phyloP scores from a whole-genome alignment of 1,139 yeast genomes.

The Saccharomyces hybrid region DNA sequence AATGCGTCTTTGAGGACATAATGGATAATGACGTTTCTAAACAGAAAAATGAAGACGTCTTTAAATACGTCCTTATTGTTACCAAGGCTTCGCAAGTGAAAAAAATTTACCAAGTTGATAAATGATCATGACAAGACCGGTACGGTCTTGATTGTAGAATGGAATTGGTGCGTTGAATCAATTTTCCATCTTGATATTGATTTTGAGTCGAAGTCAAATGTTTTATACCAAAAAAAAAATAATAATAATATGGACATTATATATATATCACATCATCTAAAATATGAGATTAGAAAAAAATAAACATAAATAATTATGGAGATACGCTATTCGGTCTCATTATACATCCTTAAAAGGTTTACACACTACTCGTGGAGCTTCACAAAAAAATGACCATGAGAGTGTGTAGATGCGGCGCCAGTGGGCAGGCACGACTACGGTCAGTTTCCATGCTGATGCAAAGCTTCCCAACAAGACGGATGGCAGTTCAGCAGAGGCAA shows the following conservation, averaged over 20 bases:
- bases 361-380: too few relatives aligned
- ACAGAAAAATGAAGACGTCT: constrained; percentile 12
- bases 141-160: constrained; percentile 40
- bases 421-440: too few relatives aligned
- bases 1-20: constrained; percentile 17
- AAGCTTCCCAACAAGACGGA: too few relatives aligned
- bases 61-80: constrained; percentile 24
- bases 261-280: background rate
- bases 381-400: too few relatives aligned
- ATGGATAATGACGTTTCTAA: constrained; percentile 18
- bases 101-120: constrained; percentile 35
- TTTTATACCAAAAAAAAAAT: background rate
- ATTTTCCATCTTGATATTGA: constrained; percentile 42
- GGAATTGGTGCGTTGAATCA: constrained; percentile 62
- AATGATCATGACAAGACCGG: constrained; percentile 18
- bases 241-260: background rate
- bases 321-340: background rate
- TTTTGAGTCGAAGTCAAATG: background rate
- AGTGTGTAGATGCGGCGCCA: too few relatives aligned
- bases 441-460: too few relatives aligned
- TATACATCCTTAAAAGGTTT: too few relatives aligned
- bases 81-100: constrained; percentile 36
- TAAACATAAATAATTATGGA: background rate
- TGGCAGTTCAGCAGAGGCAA: too few relatives aligned
- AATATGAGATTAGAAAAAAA: background rate